Conservation (phyloP, 306 rosid species). For the Lablab purpureus region DNA sequence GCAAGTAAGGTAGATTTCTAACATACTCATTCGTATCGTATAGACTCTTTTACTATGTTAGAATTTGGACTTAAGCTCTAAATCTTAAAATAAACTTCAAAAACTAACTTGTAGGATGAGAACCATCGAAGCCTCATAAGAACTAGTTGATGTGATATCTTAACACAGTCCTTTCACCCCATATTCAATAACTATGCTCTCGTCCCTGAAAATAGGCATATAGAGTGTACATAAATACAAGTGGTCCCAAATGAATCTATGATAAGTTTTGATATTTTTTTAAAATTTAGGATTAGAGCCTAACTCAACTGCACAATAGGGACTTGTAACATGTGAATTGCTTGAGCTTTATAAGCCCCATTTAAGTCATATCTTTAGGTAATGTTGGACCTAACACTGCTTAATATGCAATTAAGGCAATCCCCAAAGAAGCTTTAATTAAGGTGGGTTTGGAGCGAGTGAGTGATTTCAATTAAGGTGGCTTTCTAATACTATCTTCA, state of each 20-base stretch:
- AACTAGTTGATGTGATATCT: neutral
- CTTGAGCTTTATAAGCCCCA: neutral
- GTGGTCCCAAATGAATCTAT: neutral
- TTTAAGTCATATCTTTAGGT: neutral
- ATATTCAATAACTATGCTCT: too few species aligned
- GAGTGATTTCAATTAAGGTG: neutral
- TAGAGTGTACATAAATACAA: neutral
- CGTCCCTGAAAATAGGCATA: neutral
- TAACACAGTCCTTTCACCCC: neutral
- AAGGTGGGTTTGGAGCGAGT: neutral
- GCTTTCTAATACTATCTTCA: neutral
- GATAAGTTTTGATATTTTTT: neutral
- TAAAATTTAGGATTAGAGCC: neutral
- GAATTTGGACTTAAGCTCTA: neutral
- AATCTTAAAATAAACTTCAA: neutral
- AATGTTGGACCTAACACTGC: neutral
- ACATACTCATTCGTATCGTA: too few species aligned
- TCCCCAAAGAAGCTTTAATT: neutral
- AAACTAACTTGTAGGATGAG: neutral
- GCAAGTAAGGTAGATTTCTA: too few species aligned
- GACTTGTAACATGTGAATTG: neutral
- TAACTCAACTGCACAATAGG: neutral
- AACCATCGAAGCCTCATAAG: neutral
- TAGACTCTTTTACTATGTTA: neutral
- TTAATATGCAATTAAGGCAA: neutral